Evolutionary conservation across 108 stramenopile genomes (phyloP).

Genomic region (Nitzschia sp.): DNA sequence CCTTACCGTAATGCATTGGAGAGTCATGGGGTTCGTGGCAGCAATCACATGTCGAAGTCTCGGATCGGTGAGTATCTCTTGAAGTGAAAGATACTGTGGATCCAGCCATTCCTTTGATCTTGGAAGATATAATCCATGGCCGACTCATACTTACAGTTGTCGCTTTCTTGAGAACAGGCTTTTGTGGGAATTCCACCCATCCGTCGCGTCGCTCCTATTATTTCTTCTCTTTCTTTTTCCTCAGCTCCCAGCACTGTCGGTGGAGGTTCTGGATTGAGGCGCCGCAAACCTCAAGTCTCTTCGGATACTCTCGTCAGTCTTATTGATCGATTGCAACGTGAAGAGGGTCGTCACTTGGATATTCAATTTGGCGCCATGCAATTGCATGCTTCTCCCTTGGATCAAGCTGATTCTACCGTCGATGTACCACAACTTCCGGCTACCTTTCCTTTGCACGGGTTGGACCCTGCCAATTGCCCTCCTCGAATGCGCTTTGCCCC

Average conservation of each 20-base stretch:
- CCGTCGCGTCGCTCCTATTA: neutral
- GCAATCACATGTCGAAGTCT: conserved; percentile 28
- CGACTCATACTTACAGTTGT: neutral
- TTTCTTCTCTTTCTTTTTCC: conserved; percentile 1
- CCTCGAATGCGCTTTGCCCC: conserved; percentile 95
- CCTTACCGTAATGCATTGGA: conserved; percentile 26
- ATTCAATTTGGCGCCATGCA: conserved; percentile 34
- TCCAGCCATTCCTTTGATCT: too few species aligned
- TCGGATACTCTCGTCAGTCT: conserved; percentile 32
- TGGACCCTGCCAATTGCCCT: conserved; percentile 50
- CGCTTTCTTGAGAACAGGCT: conserved; percentile 14
- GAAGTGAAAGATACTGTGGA: neutral
- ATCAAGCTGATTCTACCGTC: conserved; percentile 1
- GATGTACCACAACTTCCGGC: conserved; percentile 33
- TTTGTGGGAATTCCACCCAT: conserved; percentile 26
- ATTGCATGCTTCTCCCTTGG: conserved; percentile 14
- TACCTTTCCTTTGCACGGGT: conserved; percentile 68
- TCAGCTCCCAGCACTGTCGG: conserved; percentile 2
- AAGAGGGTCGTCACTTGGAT: conserved; percentile 37
- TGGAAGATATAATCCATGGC: too few species aligned
- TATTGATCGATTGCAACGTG: conserved; percentile 35
- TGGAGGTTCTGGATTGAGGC: conserved; percentile 28
- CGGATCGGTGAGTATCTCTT: conserved; percentile 18
- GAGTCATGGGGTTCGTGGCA: conserved; percentile 32
- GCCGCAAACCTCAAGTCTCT: conserved; percentile 20